phyloP scores from a whole-genome alignment of 768 basidiomycete species.

The Kwoniella heveanensis region DNA sequence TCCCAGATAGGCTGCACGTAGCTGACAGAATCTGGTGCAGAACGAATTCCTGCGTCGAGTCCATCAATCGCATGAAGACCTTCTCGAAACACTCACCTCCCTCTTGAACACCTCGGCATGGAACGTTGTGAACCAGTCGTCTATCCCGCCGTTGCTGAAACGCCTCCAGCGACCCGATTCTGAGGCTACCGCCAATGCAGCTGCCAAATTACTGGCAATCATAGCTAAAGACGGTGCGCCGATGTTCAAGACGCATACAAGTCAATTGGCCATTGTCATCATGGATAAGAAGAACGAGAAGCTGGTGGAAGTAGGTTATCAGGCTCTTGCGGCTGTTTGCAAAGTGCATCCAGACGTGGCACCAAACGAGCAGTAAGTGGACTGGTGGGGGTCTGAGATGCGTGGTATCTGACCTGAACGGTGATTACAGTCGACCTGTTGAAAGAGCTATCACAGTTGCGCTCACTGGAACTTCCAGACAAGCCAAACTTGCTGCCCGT shows the following conservation, averaged over 20 bases:
- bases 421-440: constrained; percentile 63
- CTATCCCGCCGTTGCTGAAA: constrained; percentile 76
- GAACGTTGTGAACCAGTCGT: constrained; percentile 79
- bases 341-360: constrained; percentile 64
- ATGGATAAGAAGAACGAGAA: constrained; percentile 61
- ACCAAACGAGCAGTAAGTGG: constrained; percentile 69
- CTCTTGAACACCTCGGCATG: constrained; percentile 72
- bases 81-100: constrained; percentile 68
- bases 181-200: constrained; percentile 21
- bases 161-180: constrained; percentile 56
- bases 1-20: too few species aligned
- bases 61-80: constrained; percentile 67
- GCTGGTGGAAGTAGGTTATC: constrained; percentile 71
- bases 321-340: constrained; percentile 72
- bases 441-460: constrained; percentile 68
- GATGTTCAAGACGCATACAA: constrained; percentile 72
- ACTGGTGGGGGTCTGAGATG: neutral
- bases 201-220: constrained; percentile 53
- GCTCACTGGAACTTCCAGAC: constrained; percentile 64
- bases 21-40: too few species aligned
- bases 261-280: constrained; percentile 73
- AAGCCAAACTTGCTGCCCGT: constrained; percentile 84
- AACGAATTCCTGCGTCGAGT: constrained; percentile 76
- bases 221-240: constrained; percentile 75
- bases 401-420: neutral